Base-by-base conservation (phyloP, 176 grass and related monocot genomes). In the Cenchrus americanus region DNA sequence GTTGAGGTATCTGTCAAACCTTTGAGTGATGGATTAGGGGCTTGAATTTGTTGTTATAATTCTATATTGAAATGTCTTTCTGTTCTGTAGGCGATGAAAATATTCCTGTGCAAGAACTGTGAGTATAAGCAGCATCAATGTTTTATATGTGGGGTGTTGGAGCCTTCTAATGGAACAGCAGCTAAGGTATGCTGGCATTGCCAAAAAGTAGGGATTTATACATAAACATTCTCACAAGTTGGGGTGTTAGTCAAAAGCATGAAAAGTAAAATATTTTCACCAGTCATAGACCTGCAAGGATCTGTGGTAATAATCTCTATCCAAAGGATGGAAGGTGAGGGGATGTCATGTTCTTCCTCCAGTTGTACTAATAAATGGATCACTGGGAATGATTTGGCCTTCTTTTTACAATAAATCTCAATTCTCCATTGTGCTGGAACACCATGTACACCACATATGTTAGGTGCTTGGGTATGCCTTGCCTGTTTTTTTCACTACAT, bases 51-150 rank as follows among this genome's bases (percentile, higher is more conserved):
- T 32, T 22, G 49, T 47, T 67, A 83, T 48, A 71, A n/a, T 77
- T 66, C 49, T 77, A 53, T 69, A 78, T 71, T 86, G 50, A 76
- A 19, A 82, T 51, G 3, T 73, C 44, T 72, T 73, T 85, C 2
- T 32, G 47, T 76, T 57, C 76, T 78, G 42, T 86, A 99, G 96
- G 86, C 86, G 75, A 96, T 92, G 72, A 89, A 95, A 82, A 90
- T 67, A 69, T 98, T 93, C 60, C 32, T 95, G 19, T 98, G 96
- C 77, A 84, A 93, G 49, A 98, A 98, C 58, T 98, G 96, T 62
- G 65, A 93, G 71, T 81, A 85, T 81, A 95, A 93, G 76, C 76
- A 98, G 77, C 96, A 98, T 34, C 96, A 98, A 47, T 98, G 96
- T 73, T 98, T 95, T 91, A 86, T 86, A 18, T 98, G 96, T 77